Conservation (phyloP, 768 basidiomycete species). For the Amanita subjunquillea region DNA sequence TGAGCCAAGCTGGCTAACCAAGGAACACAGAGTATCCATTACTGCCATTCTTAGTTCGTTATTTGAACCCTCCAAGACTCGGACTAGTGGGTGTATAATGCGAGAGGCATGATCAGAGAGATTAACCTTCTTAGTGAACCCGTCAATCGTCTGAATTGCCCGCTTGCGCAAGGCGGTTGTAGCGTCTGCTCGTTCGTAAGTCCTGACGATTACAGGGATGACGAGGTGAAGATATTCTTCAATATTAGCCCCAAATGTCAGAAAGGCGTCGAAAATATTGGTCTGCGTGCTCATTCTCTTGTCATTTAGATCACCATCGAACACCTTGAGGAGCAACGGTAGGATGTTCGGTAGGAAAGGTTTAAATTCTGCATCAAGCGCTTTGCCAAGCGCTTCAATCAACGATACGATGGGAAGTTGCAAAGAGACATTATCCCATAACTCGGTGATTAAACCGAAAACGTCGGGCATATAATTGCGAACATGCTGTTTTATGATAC, state of each 20-base stretch:
- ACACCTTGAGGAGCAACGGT: conserved; percentile 82
- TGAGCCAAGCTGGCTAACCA: conserved; percentile 88
- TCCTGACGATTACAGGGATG: conserved; percentile 87
- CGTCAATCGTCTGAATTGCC: conserved; percentile 87
- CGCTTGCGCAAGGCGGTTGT: conserved; percentile 69
- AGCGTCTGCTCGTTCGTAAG: conserved; percentile 77
- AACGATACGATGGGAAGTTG: conserved; percentile 90
- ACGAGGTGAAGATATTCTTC: conserved; percentile 97
- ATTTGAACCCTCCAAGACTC: conserved; percentile 65
- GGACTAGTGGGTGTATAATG: conserved; percentile 90
- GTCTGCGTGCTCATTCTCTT: conserved; percentile 71
- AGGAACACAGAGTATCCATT: conserved; percentile 87
- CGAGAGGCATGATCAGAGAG: conserved; percentile 97
- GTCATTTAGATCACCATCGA: conserved; percentile 81
- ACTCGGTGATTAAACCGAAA: conserved; percentile 76
- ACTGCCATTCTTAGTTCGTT: conserved; percentile 79
- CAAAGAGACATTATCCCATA: conserved; percentile 79
- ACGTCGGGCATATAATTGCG: conserved; percentile 84
- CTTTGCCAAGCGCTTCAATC: conserved; percentile 86
- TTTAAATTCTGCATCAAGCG: conserved; percentile 94
- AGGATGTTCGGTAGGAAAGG: conserved; percentile 88
- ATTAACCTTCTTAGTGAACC: conserved; percentile 84
- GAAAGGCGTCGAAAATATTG: conserved; percentile 89
- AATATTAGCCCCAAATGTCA: conserved; percentile 91
- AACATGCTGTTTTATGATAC: conserved; percentile 95